These are phyloP conservation scores for Geotrichum phurueaensis DNA, from an alignment of 1,139 yeast genomes.

Conservation along the genomic window DNA sequence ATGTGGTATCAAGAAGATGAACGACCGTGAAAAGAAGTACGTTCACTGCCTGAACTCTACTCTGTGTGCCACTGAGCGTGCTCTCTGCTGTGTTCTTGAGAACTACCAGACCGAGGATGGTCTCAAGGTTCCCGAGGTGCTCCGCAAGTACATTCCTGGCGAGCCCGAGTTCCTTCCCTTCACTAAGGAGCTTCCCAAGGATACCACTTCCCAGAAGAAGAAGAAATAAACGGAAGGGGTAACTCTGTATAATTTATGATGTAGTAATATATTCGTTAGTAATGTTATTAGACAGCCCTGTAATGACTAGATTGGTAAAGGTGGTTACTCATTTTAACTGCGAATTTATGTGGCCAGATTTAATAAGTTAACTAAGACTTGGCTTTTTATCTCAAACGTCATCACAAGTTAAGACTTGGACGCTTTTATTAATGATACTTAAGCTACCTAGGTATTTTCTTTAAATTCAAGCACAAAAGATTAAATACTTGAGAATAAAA, in stretches of 20 bases:
- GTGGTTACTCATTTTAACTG: neutral
- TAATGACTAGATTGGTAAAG: neutral
- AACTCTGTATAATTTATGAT: neutral
- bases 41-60: constrained; percentile 98
- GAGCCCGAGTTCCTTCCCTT: constrained; percentile 95
- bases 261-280: neutral
- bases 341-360: no score
- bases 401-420: no score
- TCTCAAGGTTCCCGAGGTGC: constrained; percentile 84
- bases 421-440: no score
- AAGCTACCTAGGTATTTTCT: no score
- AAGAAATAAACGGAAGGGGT: constrained; percentile 7
- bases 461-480: no score
- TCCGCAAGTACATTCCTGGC: constrained; percentile 94
- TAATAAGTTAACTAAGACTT: no score
- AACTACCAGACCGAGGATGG: constrained; percentile 98
- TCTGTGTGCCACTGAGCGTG: constrained; percentile 95
- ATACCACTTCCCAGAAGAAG: constrained; percentile 29
- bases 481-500: no score
- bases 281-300: neutral
- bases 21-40: constrained; percentile 93
- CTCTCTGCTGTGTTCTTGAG: constrained; percentile 92
- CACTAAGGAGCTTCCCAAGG: constrained; percentile 87
- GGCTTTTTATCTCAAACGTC: no score
- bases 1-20: constrained; percentile 95